These are phyloP conservation scores for Cyclotella distinguenda DNA, from an alignment of 108 stramenopile species.

Conservation along the genomic window DNA sequence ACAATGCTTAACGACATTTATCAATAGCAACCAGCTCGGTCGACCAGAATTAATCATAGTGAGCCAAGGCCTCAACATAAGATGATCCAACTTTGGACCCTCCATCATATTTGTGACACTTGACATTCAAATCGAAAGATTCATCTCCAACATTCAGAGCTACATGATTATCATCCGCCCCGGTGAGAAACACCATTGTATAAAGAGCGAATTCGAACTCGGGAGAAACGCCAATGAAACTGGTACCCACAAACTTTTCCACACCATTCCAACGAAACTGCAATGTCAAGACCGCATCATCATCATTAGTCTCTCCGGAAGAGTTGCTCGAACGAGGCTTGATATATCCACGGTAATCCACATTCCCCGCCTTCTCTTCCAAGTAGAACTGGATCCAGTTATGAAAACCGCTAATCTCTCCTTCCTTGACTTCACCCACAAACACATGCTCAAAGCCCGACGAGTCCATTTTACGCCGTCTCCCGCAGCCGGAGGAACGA, in stretches of 20 bases:
- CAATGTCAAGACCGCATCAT: conserved; percentile 79
- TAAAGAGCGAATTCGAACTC: conserved; percentile 94
- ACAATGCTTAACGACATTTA: no score
- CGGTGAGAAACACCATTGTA: conserved; percentile 81
- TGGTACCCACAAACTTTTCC: conserved; percentile 80
- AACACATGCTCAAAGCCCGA: conserved; percentile 94
- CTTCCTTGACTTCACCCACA: conserved; percentile 87
- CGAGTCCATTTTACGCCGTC: conserved; percentile 57
- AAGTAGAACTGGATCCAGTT: conserved; percentile 93
- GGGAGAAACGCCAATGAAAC: conserved; percentile 75
- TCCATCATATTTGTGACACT: conserved; percentile 64
- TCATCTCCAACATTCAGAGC: conserved; percentile 61
- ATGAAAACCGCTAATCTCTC: conserved; percentile 80
- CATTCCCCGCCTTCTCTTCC: conserved; percentile 75
- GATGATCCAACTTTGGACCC: conserved; percentile 67
- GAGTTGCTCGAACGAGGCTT: conserved; percentile 58
- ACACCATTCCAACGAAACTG: conserved; percentile 89
- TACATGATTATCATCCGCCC: conserved; percentile 63
- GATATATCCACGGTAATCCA: conserved; percentile 89
- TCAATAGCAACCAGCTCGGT: no score
- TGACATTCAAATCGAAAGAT: conserved; percentile 63
- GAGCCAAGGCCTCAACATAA: conserved; percentile 75
- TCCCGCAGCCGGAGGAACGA: conserved; percentile 53
- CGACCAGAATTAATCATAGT: conserved; percentile 47
- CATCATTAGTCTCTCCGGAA: conserved; percentile 60